Base-by-base conservation (phyloP, 768 basidiomycete genomes). In the Cytidiella melzeri region DNA sequence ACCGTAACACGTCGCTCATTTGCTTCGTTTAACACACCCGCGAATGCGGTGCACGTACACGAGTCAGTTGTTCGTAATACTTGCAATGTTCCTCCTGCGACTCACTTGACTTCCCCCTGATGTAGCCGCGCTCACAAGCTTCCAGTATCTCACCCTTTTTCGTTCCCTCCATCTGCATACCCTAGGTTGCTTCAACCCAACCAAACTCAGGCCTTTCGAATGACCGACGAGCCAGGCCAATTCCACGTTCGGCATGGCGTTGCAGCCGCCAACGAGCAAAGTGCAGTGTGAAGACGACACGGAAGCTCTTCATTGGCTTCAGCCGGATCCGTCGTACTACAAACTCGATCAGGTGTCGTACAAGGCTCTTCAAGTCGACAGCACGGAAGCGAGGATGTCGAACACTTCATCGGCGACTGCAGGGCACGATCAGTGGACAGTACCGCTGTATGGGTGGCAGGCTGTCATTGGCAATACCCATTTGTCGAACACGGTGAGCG, bases 261-360 rank as follows among this genome's bases (percentile, higher is more conserved):
- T 72, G 11, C 61, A 63, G 47, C 41, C 52, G 13, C 40, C 51
- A 28, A 12, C 10, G 10, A 18, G 24, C 10, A 44, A 38, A 19
- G 21, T 30, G 40, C 39, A 7, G 13, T 19, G n/a, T 18, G 43
- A 30, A 5, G 21, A 19, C 19, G 26, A 41, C 37, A 69, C 63
- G n/a, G 69, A 69, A 13, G 54, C 60, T 21, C 56, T 73, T 15
- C 69, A 73, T 52, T 69, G 68, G 70, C 60, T 67, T 7, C 53
- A 61, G 25, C 67, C 68, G 1, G 68, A 70, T 45, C 21, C 42
- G 11, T 55, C 62, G 0, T 57, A 57, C 2, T 69, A 63, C 51
- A 47, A 62, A 44, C 55, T 62, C 20, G 54, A 61, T 30, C 50
- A 67, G 24, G 44, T 62, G 9, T 59, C 52, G 52, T 60, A 36